Conservation (phyloP, 805 yeast species). For the Pichia phayaonensis region DNA sequence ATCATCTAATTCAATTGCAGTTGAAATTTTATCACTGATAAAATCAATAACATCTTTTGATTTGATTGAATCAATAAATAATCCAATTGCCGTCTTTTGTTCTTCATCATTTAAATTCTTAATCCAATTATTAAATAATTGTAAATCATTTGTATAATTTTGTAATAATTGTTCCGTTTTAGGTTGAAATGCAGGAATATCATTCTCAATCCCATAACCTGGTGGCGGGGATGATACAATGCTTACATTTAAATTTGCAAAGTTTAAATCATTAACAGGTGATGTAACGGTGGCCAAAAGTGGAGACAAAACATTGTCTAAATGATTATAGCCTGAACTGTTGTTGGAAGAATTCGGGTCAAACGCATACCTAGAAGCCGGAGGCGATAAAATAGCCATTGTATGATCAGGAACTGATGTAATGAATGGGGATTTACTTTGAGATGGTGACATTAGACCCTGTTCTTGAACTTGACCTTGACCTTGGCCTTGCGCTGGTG, state of each 20-base stretch:
- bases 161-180: conserved; percentile 22
- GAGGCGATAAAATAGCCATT: conserved; percentile 36
- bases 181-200: conserved; percentile 29
- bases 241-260: conserved; percentile 2
- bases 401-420: conserved; percentile 12
- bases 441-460: conserved; percentile 11
- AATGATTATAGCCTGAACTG: conserved; percentile 18
- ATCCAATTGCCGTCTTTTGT: conserved; percentile 39
- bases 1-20: neutral
- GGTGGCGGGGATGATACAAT: conserved; percentile 4
- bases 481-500: neutral
- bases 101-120: conserved; percentile 40
- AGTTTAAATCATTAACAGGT: conserved; percentile 7
- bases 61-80: conserved; percentile 38
- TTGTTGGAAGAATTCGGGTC: conserved; percentile 16
- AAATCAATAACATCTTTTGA: conserved; percentile 31
- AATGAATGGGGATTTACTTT: neutral
- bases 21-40: neutral
- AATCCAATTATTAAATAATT: conserved; percentile 40
- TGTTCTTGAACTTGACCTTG: neutral
- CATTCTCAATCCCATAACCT: conserved; percentile 13
- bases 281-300: conserved; percentile 9
- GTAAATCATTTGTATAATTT: conserved; percentile 37
- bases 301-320: conserved; percentile 15
- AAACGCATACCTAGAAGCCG: conserved; percentile 32